These are phyloP conservation scores for Voacanga thouarsii DNA, from an alignment of 257 asterid genomes.

Conservation along the genomic window DNA sequence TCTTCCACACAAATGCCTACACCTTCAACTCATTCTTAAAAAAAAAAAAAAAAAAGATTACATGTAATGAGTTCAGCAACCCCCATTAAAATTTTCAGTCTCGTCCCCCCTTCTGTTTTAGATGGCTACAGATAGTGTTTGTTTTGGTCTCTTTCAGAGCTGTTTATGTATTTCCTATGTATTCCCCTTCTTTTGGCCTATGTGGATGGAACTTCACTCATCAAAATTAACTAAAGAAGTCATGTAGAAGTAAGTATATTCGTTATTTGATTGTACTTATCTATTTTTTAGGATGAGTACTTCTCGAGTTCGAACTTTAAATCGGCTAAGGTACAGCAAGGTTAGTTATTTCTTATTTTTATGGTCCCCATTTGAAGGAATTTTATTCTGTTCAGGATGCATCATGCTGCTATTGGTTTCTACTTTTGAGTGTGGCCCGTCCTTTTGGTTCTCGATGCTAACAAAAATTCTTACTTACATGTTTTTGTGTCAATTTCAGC, in stretches of 20 bases:
- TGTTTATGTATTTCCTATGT: background rate
- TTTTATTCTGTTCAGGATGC: background rate
- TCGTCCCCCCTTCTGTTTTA: background rate
- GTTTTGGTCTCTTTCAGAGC: background rate
- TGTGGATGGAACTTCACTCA: background rate
- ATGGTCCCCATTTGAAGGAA: background rate
- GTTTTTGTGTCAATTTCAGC: background rate
- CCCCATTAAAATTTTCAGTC: too few species aligned
- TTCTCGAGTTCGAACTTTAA: conserved; percentile 20
- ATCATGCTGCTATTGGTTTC: background rate
- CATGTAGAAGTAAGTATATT: background rate
- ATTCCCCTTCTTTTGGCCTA: background rate
- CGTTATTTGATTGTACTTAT: background rate
- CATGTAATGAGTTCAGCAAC: too few species aligned
- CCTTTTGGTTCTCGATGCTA: background rate
- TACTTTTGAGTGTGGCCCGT: background rate
- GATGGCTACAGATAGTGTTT: background rate
- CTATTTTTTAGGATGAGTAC: conserved; percentile 11
- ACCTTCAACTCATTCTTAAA: too few species aligned
- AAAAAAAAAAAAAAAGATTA: too few species aligned
- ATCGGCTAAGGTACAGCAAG: conserved; percentile 10
- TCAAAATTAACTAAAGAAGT: background rate
- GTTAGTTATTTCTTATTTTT: conserved; percentile 12
- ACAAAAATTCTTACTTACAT: background rate
- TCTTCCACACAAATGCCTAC: too few species aligned